These are phyloP conservation scores for Pseudohyphozyma bogoriensis DNA, from an alignment of 768 basidiomycete species.

Conservation along the genomic window DNA sequence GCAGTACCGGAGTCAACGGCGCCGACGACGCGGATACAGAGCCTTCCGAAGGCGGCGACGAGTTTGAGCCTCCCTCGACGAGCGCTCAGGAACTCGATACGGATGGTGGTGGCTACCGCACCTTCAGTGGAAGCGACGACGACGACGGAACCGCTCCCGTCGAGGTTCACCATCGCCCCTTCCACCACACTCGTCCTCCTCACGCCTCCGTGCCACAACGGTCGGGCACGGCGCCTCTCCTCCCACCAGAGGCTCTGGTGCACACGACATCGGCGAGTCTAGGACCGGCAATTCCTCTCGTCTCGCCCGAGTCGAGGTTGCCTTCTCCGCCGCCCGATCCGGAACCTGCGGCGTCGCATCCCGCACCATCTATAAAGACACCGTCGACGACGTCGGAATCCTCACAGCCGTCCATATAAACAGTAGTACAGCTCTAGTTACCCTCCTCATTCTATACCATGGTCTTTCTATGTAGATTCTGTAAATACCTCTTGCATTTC, in stretches of 20 bases:
- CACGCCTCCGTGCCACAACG: background rate
- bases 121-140: background rate
- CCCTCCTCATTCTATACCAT: too few relatives aligned
- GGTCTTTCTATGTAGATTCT: too few relatives aligned
- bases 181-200: too few relatives aligned
- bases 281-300: background rate
- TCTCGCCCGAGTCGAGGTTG: background rate
- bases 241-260: background rate
- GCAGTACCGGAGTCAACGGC: too few relatives aligned
- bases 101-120: background rate
- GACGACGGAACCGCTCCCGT: background rate
- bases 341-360: background rate
- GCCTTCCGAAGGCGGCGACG: background rate
- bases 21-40: slow-evolving; percentile 12
- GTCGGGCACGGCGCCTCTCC: background rate
- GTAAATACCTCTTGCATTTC: too few relatives aligned
- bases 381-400: too few relatives aligned
- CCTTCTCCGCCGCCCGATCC: background rate
- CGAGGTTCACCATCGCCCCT: background rate
- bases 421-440: too few relatives aligned
- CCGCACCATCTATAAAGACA: too few relatives aligned
- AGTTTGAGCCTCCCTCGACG: background rate
- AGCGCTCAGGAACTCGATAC: background rate
- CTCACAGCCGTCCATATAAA: too few relatives aligned
- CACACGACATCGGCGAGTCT: background rate